Conservation (phyloP, 1,139 yeast species). For the Torulaspora pretoriensis region DNA sequence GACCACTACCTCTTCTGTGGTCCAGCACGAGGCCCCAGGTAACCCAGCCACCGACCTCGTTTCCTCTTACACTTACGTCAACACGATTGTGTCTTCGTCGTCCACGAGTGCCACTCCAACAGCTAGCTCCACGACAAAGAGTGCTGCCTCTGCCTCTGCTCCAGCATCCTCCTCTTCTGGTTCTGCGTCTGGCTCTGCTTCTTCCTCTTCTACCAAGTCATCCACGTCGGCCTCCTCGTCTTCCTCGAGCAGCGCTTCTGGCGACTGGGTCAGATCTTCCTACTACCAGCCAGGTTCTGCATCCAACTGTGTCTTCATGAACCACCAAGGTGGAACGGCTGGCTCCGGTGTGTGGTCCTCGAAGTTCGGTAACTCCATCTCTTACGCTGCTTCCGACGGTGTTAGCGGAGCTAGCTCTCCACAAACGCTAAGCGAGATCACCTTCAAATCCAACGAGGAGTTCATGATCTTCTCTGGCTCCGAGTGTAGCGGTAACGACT, state of each 20-base stretch:
- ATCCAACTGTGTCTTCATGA: conserved; percentile 74
- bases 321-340: conserved; percentile 71
- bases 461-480: conserved; percentile 69
- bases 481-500: conserved; percentile 58
- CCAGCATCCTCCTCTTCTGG: conserved; percentile 17
- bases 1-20: conserved; percentile 19
- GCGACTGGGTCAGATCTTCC: conserved; percentile 71
- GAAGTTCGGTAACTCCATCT: conserved; percentile 83
- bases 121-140: conserved; percentile 18
- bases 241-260: conserved; percentile 31
- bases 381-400: conserved; percentile 76
- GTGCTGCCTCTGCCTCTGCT: conserved; percentile 20
- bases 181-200: conserved; percentile 24
- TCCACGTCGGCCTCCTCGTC: conserved; percentile 28
- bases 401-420: conserved; percentile 57
- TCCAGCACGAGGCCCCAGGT: conserved; percentile 27
- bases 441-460: conserved; percentile 70
- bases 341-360: conserved; percentile 83
- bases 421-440: conserved; percentile 57
- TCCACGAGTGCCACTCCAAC: conserved; percentile 19
- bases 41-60: conserved; percentile 11
- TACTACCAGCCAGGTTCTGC: conserved; percentile 66
- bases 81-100: conserved; percentile 16
- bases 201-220: conserved; percentile 13
- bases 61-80: conserved; percentile 25